A percentile compares a stretch with the other conserved stretches of the same genome.
Evolutionary conservation across 2,329 filamentous ascomycete species (phyloP).

Genomic region (Ophiostoma ulmi): DNA sequence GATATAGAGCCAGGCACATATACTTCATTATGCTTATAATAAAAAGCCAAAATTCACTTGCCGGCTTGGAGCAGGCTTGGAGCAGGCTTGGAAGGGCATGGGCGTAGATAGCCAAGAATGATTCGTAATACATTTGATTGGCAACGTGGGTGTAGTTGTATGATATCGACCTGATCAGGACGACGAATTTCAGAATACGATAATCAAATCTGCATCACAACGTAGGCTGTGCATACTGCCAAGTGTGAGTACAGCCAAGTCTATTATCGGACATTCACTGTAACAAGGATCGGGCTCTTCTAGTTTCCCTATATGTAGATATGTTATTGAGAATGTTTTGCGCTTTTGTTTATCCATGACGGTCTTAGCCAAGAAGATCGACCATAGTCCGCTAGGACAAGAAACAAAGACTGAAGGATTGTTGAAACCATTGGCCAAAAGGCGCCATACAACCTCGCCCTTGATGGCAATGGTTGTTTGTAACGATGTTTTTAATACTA

Average conservation of each 20-base stretch:
- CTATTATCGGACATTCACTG: conserved; percentile 7
- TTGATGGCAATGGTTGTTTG: background rate
- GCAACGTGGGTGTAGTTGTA: background rate
- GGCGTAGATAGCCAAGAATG: background rate
- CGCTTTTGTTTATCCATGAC: conserved; percentile 3
- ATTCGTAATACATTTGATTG: conserved; percentile 4
- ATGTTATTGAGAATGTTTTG: background rate
- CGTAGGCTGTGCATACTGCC: conserved; percentile 13
- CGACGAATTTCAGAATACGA: background rate
- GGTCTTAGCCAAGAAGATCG: conserved; percentile 11
- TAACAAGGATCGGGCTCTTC: background rate
- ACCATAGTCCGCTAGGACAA: background rate
- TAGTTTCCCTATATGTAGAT: background rate
- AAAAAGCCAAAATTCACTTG: conserved; percentile 7
- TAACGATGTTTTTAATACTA: background rate
- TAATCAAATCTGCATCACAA: conserved; percentile 11
- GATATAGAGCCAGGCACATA: background rate
- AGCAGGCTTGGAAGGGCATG: background rate
- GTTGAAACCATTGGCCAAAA: background rate
- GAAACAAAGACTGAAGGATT: background rate
- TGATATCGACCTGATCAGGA: background rate
- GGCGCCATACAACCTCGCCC: background rate
- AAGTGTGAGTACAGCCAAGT: conserved; percentile 10
- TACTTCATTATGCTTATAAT: background rate
- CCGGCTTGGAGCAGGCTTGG: background rate